Evolutionary conservation across 83 land plant species (phyloP), one percentile per base, ranked within the genome.

Genomic region (Picea engelmannii): DNA sequence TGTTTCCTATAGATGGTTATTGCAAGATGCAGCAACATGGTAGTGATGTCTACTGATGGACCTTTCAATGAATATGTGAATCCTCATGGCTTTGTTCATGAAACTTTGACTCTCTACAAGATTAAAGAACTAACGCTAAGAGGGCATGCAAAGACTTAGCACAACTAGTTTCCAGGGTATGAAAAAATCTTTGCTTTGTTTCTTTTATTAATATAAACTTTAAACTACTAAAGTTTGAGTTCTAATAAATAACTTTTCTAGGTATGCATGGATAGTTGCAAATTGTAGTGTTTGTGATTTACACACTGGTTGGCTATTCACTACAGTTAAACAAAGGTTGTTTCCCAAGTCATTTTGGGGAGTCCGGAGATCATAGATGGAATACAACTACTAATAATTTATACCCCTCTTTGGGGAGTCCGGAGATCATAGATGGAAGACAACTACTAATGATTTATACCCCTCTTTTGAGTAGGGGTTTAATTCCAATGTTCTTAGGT

Each of bases 131-230:
- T 94, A 18, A 88, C 87, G 23, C 88, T 92, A 44, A 38, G 12
- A 24, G 98, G 94, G 24, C 65, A 44, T 59, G 88, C 95, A 2
- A 81, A 81, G 44, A 90, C 83, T 59, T 89, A 88, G 76, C 94
- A 94, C 87, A 97, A 95, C 86, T 97, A 98, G 98, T 97, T 97
- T 85, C 98, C 99, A 44, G 95, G 99, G 99, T 97, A 88, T 42
- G 88, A 40, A 0, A 49, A 35, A 6, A 44, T 21, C 1, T 63
- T 82, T 13, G 5, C 9, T 6, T 23, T 24, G n/a, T n/a, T 70
- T 18, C n/a, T 64, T 25, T 62, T 16, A 52, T 80, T 62, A 77
- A 10, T 60, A 49, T 35, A 27, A 3, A 25, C 31, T 74, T 73
- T 73, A 62, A 17, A 42, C 11, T 52, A 47, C 27, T 64, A 67